Percentiles rank a stretch among this genome's conserved stretches.
These are phyloP conservation scores for Ceriops zippeliana DNA, from an alignment of 345 rosid genomes.

Conservation along the genomic window DNA sequence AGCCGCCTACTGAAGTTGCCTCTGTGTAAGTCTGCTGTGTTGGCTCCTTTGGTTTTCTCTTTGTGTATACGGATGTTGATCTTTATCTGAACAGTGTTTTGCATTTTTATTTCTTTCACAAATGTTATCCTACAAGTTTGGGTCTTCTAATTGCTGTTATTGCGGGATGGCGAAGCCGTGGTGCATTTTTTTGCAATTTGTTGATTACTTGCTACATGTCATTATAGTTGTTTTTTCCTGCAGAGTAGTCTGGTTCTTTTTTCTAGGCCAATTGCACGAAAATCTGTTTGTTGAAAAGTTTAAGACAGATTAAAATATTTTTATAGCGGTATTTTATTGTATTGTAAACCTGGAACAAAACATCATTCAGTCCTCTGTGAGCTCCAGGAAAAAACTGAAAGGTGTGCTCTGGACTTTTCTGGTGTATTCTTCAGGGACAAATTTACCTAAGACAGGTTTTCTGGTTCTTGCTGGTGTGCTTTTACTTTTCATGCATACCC, in stretches of 20 bases:
- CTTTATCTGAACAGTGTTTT: not conserved
- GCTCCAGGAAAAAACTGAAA: not conserved
- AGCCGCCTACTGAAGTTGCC: slow-evolving; percentile 58
- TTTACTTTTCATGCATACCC: not conserved
- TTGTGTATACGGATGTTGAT: not conserved
- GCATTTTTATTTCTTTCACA: not conserved
- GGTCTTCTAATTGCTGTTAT: not conserved
- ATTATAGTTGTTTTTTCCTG: not conserved
- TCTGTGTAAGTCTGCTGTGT: slow-evolving; percentile 46
- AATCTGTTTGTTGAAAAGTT: not conserved
- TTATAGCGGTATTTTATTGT: not conserved
- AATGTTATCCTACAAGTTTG: not conserved
- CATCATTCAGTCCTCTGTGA: not conserved
- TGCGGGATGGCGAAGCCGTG: too few species aligned
- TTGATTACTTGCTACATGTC: not conserved
- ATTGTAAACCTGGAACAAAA: not conserved
- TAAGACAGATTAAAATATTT: not conserved
- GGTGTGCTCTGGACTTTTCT: not conserved
- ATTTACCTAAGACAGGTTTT: not conserved
- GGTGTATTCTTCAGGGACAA: not conserved
- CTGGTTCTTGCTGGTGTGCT: not conserved
- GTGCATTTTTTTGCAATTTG: not conserved
- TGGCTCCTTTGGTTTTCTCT: not conserved
- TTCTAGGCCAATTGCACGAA: not conserved
- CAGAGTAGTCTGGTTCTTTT: not conserved